Conservation (phyloP, 2,329 filamentous ascomycete genomes). For the Colletotrichum costaricense region DNA sequence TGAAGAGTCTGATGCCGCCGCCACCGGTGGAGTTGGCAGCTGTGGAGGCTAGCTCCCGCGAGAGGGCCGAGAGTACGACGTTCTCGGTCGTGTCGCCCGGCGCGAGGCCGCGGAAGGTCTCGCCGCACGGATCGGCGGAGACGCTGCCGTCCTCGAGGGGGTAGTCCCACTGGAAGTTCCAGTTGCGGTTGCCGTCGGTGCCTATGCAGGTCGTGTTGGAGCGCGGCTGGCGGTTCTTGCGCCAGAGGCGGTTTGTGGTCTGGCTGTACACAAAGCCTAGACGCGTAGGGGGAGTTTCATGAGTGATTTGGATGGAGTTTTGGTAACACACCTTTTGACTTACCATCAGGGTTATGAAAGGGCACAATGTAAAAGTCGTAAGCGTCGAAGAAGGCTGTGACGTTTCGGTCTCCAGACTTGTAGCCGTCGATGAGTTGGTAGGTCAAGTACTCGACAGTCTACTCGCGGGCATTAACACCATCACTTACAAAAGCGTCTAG, state of each 20-base stretch:
- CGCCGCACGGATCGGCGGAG: slow-evolving; percentile 56
- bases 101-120: slow-evolving; percentile 55
- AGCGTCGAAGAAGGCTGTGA: slow-evolving; percentile 60
- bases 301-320: background rate
- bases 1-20: slow-evolving; percentile 64
- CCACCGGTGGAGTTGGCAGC: background rate
- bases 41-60: slow-evolving; percentile 53
- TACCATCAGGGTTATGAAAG: slow-evolving; percentile 64
- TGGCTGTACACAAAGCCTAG: slow-evolving; percentile 63
- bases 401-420: slow-evolving; percentile 45
- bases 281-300: background rate
- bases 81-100: slow-evolving; percentile 60
- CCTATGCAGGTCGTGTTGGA: slow-evolving; percentile 56
- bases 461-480: slow-evolving; percentile 1
- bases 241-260: slow-evolving; percentile 61
- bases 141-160: slow-evolving; percentile 46
- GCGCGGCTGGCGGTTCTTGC: slow-evolving; percentile 61
- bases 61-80: slow-evolving; percentile 57
- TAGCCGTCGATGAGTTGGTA: slow-evolving; percentile 57
- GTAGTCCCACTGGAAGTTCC: slow-evolving; percentile 55
- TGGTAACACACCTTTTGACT: slow-evolving; percentile 16
- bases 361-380: slow-evolving; percentile 70
- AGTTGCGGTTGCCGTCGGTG: slow-evolving; percentile 65
- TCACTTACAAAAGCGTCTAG: background rate
- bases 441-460: slow-evolving; percentile 44